Evolutionary conservation across 2,329 filamentous ascomycete species (phyloP).

Genomic region (Pseudogymnoascus sp.): DNA sequence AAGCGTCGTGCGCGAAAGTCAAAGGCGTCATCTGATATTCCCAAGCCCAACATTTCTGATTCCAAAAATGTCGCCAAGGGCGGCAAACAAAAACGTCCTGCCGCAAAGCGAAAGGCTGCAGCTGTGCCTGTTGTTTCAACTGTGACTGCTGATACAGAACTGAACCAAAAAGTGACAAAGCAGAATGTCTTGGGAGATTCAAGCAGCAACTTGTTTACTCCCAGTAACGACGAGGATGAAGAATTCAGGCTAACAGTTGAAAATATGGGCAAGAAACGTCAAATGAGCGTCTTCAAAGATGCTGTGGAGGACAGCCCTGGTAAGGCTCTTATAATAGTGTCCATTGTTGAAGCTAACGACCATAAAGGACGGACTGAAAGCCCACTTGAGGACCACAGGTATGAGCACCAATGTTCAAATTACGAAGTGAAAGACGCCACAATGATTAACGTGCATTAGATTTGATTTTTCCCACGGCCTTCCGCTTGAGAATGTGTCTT

Average conservation of each 20-base stretch:
- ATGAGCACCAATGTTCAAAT: constrained; percentile 9
- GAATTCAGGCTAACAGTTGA: constrained; percentile 27
- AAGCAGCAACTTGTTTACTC: constrained; percentile 11
- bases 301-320: constrained; percentile 25
- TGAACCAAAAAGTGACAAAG: not conserved
- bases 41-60: constrained; percentile 22
- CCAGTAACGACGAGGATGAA: constrained; percentile 26
- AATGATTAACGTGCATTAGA: constrained; percentile 12
- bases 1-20: constrained; percentile 25
- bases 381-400: constrained; percentile 27
- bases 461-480: constrained; percentile 24
- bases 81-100: constrained; percentile 12
- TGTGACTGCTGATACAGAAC: constrained; percentile 15
- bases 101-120: constrained; percentile 17
- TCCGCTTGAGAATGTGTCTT: constrained; percentile 17
- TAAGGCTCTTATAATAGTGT: constrained; percentile 12
- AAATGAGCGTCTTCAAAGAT: constrained; percentile 27
- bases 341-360: constrained; percentile 10
- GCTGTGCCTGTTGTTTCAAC: constrained; percentile 21
- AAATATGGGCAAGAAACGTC: constrained; percentile 24
- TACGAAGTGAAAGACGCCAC: constrained; percentile 1
- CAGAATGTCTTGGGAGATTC: not conserved
- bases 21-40: not conserved
- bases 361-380: constrained; percentile 25
- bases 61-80: constrained; percentile 10